Base-by-base conservation (phyloP, 106 monocot species). In the Dendrobium chrysotoxum region DNA sequence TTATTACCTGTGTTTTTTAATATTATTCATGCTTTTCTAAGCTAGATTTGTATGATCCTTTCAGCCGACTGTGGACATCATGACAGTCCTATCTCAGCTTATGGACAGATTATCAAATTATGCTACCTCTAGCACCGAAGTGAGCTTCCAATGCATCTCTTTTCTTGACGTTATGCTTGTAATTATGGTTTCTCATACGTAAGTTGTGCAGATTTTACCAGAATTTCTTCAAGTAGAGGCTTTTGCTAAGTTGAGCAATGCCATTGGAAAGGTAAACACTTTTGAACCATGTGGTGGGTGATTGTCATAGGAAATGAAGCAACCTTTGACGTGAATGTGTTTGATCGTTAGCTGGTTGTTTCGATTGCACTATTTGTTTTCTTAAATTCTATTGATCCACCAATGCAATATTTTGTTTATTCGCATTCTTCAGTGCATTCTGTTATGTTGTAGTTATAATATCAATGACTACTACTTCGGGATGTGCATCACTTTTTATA, bases 151-250 rank as follows among this genome's bases (percentile, higher is more conserved):
- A 13, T 41, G 41, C n/a, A 75, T 72, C 20, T 42, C 21, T 75
- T n/a, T 21, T 23, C 30, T 75, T 75, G 18, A n/a, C 7, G 41
- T 42, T 13, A 21, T 65, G 64, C 9, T 23, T 42, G 41, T 40
- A 44, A 23, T 31, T 42, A 75, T 75, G 41, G 18, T 75, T 75
- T 75, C 30, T 75, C 30, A 75, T 75, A 1, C 74, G 8, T 20
- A 23, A 75, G 5, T 75, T 45, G 15, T 78, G 61, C 78, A 83
- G 82, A 77, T 95, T 61, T 82, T 99, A 53, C 98, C 98, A 64
- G 98, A 99, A 79, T 99, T 99, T 79, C 87, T 99, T 85, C 98
- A 99, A 99, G 98, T 99, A 41, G 98, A 95, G 91, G 98, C 98
- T 79, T 99, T 99, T 91, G 84, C 92, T 41, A 99, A 99, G 76